Evolutionary conservation across 176 grass and related monocot species (phyloP), one percentile per base, ranked within the genome.

Genomic region (Phyllostachys edulis): DNA sequence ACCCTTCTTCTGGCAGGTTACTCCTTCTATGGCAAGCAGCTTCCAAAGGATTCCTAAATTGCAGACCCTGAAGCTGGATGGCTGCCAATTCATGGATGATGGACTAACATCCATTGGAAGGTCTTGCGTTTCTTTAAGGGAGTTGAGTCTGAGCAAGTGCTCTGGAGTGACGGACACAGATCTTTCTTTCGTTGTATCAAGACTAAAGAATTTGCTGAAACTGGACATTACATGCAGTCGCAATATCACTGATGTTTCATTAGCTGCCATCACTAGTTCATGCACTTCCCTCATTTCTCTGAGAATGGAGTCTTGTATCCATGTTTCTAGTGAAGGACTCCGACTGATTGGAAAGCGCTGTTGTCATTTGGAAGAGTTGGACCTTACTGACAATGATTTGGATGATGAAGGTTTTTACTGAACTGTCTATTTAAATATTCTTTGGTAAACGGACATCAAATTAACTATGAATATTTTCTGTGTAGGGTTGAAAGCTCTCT

Each of bases 331-430:
- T 57, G 62, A 85, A 44, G 87, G 91, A n/a, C 85, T 98, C 44
- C 55, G 81, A 39, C 65, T 98, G 54, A 95, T 98, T 26, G 93
- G 93, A 62, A 87, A 66, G 52, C 80, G 27, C 2, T 95, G 91
- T 85, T 63, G 5, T 55, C 81, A 82, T 20, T 64, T 98, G 80
- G 89, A 95, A 80, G 91, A 95, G 54, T 49, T 95, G 64, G 91
- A 98, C 56, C 84, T 98, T 67, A 95, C 93, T 1, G 96, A 95
- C 69, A 98, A 68, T 78, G 89, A 95, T 80, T 90, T 98, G 67
- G 93, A 98, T 21, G 87, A 98, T 76, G 82, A 95, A 95, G 95
- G 92, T 97, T 46, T n/a, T 47, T 91, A 61, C 71, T 24, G 61
- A 29, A 85, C 17, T 44, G 71, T 45, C 36, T 56, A 38, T 39